Evolutionary conservation across 495 filamentous ascomycete genomes (phyloP).

Genomic region (Xylaria intraflava): DNA sequence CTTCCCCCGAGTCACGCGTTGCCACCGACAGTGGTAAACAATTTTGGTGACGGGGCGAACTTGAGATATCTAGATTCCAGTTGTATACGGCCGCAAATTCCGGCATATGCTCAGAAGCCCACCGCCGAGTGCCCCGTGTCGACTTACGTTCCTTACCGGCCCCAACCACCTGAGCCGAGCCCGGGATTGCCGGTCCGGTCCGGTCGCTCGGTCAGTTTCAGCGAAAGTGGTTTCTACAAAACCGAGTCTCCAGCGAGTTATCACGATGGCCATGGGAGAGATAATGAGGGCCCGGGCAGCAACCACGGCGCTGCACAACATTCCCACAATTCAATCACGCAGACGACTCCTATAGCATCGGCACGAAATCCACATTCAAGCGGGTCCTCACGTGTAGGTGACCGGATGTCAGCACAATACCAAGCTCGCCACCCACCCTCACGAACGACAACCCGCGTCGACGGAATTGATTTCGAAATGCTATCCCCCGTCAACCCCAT

Average conservation of each 20-base stretch:
- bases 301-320: not conserved
- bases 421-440: not conserved
- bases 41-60: not conserved
- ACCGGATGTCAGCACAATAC: not conserved
- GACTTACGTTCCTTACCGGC: not conserved
- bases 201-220: not conserved
- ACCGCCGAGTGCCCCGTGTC: not conserved
- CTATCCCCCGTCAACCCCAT: not conserved
- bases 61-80: not conserved
- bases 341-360: not conserved
- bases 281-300: not conserved
- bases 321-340: not conserved
- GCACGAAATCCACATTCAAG: not conserved
- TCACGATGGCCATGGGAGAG: not conserved
- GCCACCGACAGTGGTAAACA: not conserved
- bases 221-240: no score
- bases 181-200: not conserved
- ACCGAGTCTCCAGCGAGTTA: not conserved
- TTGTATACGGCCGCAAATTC: not conserved
- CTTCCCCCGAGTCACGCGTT: not conserved
- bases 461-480: not conserved
- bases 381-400: not conserved
- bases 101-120: constrained; percentile 5
- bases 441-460: not conserved
- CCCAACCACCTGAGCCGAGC: not conserved